These are phyloP conservation scores for Neopestalotiopsis rosae DNA, from an alignment of 2,329 filamentous ascomycete species.

Conservation along the genomic window DNA sequence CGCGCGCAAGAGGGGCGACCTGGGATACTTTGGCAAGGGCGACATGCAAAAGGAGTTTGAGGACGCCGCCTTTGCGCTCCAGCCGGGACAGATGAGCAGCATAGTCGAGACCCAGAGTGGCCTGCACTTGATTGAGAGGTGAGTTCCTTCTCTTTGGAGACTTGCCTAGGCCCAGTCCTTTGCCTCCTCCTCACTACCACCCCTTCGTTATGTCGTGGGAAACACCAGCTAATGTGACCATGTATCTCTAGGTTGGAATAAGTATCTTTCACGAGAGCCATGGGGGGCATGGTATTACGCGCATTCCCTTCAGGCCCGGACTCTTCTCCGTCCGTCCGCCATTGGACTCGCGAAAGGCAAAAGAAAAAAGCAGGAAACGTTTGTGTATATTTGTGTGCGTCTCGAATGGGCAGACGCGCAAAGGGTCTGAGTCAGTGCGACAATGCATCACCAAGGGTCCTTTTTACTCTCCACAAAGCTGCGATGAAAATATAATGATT, in stretches of 20 bases:
- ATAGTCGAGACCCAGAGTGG: conserved; percentile 93
- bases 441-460: neutral
- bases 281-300: neutral
- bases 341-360: neutral
- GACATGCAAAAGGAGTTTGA: conserved; percentile 99
- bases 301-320: neutral
- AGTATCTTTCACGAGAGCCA: neutral
- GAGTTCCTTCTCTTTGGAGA: conserved; percentile 7
- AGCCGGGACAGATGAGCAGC: conserved; percentile 84
- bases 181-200: neutral
- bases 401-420: neutral
- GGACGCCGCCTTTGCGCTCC: conserved; percentile 89
- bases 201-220: neutral
- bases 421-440: neutral
- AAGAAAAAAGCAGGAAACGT: neutral
- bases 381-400: neutral
- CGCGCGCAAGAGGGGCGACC: conserved; percentile 88
- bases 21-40: conserved; percentile 91
- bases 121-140: conserved; percentile 87
- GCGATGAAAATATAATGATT: neutral
- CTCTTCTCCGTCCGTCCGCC: neutral
- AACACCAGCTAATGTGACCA: neutral
- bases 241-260: conserved; percentile 15
- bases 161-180: neutral
- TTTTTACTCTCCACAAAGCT: too few species aligned